These are phyloP conservation scores for Parathielavia appendiculata DNA, from an alignment of 495 filamentous ascomycete genomes.

Conservation along the genomic window DNA sequence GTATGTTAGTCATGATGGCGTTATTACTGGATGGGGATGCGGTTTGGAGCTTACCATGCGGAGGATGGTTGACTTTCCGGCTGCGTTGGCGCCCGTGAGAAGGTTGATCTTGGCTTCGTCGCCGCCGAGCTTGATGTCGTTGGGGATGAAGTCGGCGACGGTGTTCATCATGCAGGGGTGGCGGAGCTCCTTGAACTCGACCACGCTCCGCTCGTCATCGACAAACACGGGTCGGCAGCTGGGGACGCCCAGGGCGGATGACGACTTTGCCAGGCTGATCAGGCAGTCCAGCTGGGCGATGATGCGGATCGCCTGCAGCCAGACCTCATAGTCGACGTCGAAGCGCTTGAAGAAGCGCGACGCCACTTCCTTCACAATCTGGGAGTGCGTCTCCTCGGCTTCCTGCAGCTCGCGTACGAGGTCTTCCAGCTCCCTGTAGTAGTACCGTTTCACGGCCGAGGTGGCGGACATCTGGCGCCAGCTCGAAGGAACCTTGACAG, in stretches of 20 bases:
- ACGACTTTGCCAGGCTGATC: conserved; percentile 86
- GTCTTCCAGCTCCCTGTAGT: conserved; percentile 74
- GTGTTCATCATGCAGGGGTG: conserved; percentile 90
- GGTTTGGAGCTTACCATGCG: conserved; percentile 65
- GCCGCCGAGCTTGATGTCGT: conserved; percentile 86
- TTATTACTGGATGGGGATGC: conserved; percentile 9
- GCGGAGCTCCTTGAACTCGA: conserved; percentile 87
- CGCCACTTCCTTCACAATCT: conserved; percentile 84
- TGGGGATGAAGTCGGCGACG: conserved; percentile 93
- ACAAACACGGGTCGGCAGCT: conserved; percentile 86
- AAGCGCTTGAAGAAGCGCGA: conserved; percentile 81
- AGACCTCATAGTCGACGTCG: conserved; percentile 78
- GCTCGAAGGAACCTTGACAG: conserved; percentile 75
- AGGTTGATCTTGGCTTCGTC: conserved; percentile 76
- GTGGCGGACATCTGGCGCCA: conserved; percentile 98
- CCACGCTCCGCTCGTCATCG: conserved; percentile 72
- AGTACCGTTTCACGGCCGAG: conserved; percentile 86
- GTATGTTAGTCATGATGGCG: conserved; percentile 18
- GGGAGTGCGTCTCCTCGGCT: conserved; percentile 87
- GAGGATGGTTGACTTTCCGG: conserved; percentile 96
- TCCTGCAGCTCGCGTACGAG: conserved; percentile 85
- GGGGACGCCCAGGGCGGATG: conserved; percentile 72
- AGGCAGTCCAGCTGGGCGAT: conserved; percentile 92
- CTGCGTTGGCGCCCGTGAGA: conserved; percentile 93
- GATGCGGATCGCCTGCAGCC: conserved; percentile 82